Percentiles rank a stretch among this genome's conserved stretches.
phyloP scores from a whole-genome alignment of 306 rosid species.

The Cucumis hystrix region DNA sequence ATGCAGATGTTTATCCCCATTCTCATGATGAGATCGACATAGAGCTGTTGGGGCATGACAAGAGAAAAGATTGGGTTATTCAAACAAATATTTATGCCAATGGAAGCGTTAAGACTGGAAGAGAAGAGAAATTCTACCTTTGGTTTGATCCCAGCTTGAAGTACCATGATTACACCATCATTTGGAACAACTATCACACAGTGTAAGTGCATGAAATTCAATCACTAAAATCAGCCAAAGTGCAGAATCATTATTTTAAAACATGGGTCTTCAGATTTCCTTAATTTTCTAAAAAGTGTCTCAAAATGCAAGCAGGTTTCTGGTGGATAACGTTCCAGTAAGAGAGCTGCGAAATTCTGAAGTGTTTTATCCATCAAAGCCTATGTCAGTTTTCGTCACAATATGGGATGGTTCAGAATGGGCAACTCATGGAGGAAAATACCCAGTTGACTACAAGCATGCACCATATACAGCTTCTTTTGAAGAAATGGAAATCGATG shows the following conservation, averaged over 20 bases:
- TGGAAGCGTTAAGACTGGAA: conserved; percentile 90
- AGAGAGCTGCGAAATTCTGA: conserved; percentile 51
- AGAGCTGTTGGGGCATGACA: conserved; percentile 83
- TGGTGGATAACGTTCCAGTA: conserved; percentile 80
- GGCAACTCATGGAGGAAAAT: conserved; percentile 97
- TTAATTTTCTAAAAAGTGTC: neutral
- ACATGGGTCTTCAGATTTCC: neutral
- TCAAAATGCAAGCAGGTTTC: conserved; percentile 35
- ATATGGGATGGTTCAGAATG: conserved; percentile 96
- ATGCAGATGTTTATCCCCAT: conserved; percentile 73
- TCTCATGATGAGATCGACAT: conserved; percentile 90
- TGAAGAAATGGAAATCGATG: conserved; percentile 45
- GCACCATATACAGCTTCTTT: conserved; percentile 74
- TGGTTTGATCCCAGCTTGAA: conserved; percentile 88
- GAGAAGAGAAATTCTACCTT: conserved; percentile 88
- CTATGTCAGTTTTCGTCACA: conserved; percentile 78
- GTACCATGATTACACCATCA: conserved; percentile 66
- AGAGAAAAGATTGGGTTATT: conserved; percentile 72
- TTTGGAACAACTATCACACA: conserved; percentile 77
- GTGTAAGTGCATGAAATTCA: conserved; percentile 42
- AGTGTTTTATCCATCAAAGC: conserved; percentile 53
- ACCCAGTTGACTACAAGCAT: conserved; percentile 63
- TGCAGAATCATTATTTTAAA: no score
- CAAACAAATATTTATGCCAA: conserved; percentile 79
- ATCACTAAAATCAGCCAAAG: neutral